Base-by-base conservation (phyloP, 805 yeast species). In the Candida maesae region DNA sequence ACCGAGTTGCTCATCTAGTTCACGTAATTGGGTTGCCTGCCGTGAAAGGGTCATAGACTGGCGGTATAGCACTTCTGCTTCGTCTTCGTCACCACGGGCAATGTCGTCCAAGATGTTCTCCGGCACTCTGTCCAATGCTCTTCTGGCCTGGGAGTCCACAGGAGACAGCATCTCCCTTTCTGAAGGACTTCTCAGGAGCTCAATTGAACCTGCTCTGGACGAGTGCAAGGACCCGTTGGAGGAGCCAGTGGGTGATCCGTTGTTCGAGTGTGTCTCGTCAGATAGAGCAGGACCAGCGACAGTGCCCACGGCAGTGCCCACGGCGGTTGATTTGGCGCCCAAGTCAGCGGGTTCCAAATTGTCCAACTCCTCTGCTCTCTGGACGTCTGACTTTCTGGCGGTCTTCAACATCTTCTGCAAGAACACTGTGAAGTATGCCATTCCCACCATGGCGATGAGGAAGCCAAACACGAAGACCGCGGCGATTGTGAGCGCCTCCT, bases 401-500 rank as follows among this genome's bases (percentile, higher is more conserved):
- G 36, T 46, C 12, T 43, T 52, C 40, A 55, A 18, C 11, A 55
- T 2, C 12, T 15, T 20, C 50, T 74, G 78, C 26, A 75, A 54
- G 4, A 60, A 55, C 45, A 70, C 57, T 6, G 74, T 73, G 33
- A 73, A 58, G 47, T 74, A 76, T 1, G 76, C 77, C 55, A 77
- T 63, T 46, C 66, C 65, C 4, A 70, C 68, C 44, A 73, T 64
- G 51, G 80, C 70, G 18, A 77, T 53, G 3, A 80, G 38, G 49
- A 79, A 81, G 0, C 93, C 91, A 36, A 83, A 47, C 6, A 81
- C 68, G 50, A 84, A 85, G 6, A 84, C 84, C 0, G 80, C 91
- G 1, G 84, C 86, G 27, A 84, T 84, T 38, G 79, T 79, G 50
- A 81, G 66, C 10, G 86, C 85, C 50, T 84, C 91, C 17, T 71